These are phyloP conservation scores for Lepidium campestre DNA, from an alignment of 441 rosid genomes.

Conservation along the genomic window DNA sequence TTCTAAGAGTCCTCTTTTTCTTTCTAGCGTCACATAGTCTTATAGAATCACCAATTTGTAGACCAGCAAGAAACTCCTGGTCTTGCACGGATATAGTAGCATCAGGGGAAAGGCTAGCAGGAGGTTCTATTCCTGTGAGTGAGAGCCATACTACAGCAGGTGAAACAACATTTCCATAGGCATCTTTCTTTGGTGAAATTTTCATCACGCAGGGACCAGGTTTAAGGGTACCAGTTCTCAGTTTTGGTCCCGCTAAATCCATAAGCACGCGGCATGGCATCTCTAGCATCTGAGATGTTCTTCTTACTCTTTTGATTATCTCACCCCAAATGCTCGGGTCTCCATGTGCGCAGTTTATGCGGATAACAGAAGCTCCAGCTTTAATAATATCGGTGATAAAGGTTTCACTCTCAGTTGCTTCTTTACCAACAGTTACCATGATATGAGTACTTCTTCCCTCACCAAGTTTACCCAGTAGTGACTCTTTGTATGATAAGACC, in stretches of 20 bases:
- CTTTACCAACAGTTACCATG: slow-evolving; percentile 66
- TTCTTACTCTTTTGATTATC: slow-evolving; percentile 53
- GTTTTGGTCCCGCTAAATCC: slow-evolving; percentile 81
- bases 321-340: slow-evolving; percentile 54
- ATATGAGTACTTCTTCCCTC: slow-evolving; percentile 43
- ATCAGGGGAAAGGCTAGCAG: slow-evolving; percentile 50
- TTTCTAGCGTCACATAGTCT: slow-evolving; percentile 54
- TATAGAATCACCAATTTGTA: slow-evolving; percentile 46
- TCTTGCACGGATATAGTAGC: slow-evolving; percentile 41
- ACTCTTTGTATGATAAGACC: slow-evolving; percentile 33
- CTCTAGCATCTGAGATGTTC: slow-evolving; percentile 53
- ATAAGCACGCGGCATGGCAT: slow-evolving; percentile 63
- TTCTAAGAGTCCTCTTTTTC: slow-evolving; percentile 44
- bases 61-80: slow-evolving; percentile 35
- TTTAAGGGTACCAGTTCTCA: slow-evolving; percentile 51
- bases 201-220: slow-evolving; percentile 61
- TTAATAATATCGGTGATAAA: slow-evolving; percentile 44
- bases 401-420: slow-evolving; percentile 46
- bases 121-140: slow-evolving; percentile 45
- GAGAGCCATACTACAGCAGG: slow-evolving; percentile 64
- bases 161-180: slow-evolving; percentile 41
- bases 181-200: slow-evolving; percentile 55
- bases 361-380: slow-evolving; percentile 54
- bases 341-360: slow-evolving; percentile 74
- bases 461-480: slow-evolving; percentile 40